Base-by-base conservation (phyloP, 345 rosid species). In the Bruguiera gymnorhiza region DNA sequence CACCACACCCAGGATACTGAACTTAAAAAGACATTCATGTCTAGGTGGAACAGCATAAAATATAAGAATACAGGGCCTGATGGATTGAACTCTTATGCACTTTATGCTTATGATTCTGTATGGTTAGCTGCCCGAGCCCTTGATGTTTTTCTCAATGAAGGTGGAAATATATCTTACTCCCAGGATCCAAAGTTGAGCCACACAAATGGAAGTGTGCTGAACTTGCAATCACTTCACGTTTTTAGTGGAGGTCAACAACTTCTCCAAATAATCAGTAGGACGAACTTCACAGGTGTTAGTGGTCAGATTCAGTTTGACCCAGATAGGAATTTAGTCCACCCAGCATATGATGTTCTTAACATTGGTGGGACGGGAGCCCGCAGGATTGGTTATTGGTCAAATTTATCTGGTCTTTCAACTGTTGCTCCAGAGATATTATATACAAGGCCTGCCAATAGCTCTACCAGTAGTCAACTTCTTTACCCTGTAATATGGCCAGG, bases 381-480 rank as follows among this genome's bases (percentile, higher is more conserved):
- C 10, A 87, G 89, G 75, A 82, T 94, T n/a, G 98, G 97, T 53
- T 94, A 84, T 72, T 94, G 98, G 98, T 87, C 97, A 30, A 85
- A 89, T 72, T 73, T 85, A 75, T 85, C 97, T 15, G 89, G 85
- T 69, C 86, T 94, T 62, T 89, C 98, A 51, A 66, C 77, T 11
- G 77, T 75, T 78, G 61, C 86, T 66, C 96, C 97, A 0, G 95
- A 89, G 80, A 73, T 23, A 37, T 76, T 88, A 55, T 86, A 89
- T 73, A 62, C 73, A 37, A 88, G 84, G 78, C 88, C 84, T 32
- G 71, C 84, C 23, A 88, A 85, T 67, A 69, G 62, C 65, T 87
- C 89, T 63, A 11, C 74, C 24, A 69, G 80, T 43, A 80, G 72
- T 68, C 96, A 86, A 56, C 83, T 69, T 54, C 95, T 94, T 63